Evolutionary conservation across 371 early-diverging fungal species (phyloP).

Genomic region (Apophysomyces variabilis): DNA sequence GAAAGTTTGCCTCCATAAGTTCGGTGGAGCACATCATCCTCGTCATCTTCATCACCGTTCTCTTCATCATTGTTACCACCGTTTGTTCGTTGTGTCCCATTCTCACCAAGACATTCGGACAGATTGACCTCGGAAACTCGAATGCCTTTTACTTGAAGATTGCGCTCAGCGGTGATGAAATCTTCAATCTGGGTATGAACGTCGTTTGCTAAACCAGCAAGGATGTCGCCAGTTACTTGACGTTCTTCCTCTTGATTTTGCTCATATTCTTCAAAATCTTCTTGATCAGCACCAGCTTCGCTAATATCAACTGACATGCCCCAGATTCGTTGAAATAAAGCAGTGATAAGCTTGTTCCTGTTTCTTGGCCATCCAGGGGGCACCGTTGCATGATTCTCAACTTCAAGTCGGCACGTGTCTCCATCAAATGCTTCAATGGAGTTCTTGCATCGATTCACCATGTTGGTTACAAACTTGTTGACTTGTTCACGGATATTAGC

Average conservation of each 20-base stretch:
- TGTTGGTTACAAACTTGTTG: not conserved
- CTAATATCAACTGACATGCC: not conserved
- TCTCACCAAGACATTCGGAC: constrained; percentile 5
- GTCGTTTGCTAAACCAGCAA: no score
- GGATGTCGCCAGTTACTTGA: no score
- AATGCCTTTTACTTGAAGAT: no score
- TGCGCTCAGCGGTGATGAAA: no score
- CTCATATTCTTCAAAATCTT: not conserved
- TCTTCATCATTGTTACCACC: not conserved
- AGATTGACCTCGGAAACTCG: constrained; percentile 1
- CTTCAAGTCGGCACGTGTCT: no score
- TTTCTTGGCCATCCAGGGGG: no score
- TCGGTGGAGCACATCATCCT: not conserved
- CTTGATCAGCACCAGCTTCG: not conserved
- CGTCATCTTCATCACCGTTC: not conserved
- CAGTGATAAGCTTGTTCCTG: not conserved
- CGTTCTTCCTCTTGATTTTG: no score
- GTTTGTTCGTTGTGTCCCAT: not conserved
- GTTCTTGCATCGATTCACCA: not conserved
- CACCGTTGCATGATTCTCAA: no score
- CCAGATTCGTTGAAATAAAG: not conserved
- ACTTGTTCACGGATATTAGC: not conserved
- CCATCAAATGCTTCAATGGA: not conserved
- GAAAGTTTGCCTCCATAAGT: no score
- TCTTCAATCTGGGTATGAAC: no score